These are phyloP conservation scores for Cucurbitaria berberidis DNA, from an alignment of 2,329 filamentous ascomycete species.

Conservation along the genomic window DNA sequence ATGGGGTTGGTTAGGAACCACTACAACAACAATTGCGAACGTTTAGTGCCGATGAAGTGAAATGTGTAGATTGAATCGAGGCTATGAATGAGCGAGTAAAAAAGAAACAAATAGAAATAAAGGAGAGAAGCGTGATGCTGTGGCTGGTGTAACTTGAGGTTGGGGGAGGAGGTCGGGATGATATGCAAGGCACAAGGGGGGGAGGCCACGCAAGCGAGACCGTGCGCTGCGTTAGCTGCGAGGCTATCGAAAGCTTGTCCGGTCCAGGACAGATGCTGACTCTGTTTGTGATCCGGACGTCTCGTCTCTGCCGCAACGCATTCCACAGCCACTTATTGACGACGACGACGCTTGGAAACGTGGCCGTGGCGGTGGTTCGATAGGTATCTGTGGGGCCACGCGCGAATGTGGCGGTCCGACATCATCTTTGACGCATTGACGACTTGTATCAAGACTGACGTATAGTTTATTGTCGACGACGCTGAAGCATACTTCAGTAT, in stretches of 20 bases:
- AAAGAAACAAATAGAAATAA: slow-evolving; percentile 3
- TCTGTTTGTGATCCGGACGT: no score
- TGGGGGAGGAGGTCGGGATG: slow-evolving; percentile 17
- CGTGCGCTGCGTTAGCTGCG: not conserved
- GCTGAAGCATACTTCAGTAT: not conserved
- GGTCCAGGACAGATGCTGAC: not conserved
- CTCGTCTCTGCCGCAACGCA: slow-evolving; percentile 4
- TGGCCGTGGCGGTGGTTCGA: slow-evolving; percentile 4
- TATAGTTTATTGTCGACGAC: slow-evolving; percentile 4
- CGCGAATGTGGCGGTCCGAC: not conserved
- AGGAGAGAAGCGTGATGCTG: slow-evolving; percentile 1
- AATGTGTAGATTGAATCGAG: not conserved
- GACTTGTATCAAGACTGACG: slow-evolving; percentile 1
- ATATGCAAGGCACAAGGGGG: slow-evolving; percentile 17
- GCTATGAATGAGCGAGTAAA: not conserved
- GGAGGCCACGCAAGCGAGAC: slow-evolving; percentile 1
- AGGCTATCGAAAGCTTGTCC: not conserved
- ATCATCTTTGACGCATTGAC: not conserved
- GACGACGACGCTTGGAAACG: not conserved
- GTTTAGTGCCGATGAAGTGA: not conserved
- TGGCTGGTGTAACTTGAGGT: slow-evolving; percentile 24
- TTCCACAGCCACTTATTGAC: not conserved
- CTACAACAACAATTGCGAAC: not conserved
- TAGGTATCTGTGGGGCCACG: not conserved
- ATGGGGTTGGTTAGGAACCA: not conserved